Conservation (phyloP, 352 stramenopile species). For the Salisapilia sapeloensis region DNA sequence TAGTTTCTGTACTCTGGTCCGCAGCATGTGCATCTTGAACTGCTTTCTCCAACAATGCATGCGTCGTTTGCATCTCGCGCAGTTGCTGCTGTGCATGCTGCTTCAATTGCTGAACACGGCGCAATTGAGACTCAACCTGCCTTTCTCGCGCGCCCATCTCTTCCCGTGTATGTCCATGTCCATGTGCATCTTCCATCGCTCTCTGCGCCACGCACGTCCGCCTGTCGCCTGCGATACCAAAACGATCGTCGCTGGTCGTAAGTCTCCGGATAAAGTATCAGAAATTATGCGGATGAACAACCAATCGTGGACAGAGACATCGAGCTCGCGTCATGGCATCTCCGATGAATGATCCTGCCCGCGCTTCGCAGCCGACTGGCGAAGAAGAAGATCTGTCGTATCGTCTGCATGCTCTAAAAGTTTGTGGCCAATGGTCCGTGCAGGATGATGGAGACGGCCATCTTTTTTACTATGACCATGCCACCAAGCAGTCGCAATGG, state of each 20-base stretch:
- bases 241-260: too few relatives aligned
- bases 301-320: too few relatives aligned
- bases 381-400: slow-evolving; percentile 19
- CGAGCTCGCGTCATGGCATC: too few relatives aligned
- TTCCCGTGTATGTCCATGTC: not conserved
- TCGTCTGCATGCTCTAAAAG: slow-evolving; percentile 28
- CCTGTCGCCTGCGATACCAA: slow-evolving; percentile 1
- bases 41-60: slow-evolving; percentile 6
- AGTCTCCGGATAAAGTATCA: too few relatives aligned
- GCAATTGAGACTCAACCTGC: slow-evolving; percentile 25
- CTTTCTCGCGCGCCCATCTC: slow-evolving; percentile 1
- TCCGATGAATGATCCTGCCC: too few relatives aligned
- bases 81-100: slow-evolving; percentile 15
- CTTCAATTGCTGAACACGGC: slow-evolving; percentile 26
- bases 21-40: slow-evolving; percentile 19
- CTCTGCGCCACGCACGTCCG: not conserved
- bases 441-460: slow-evolving; percentile 54
- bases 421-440: slow-evolving; percentile 45
- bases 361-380: too few relatives aligned
- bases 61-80: slow-evolving; percentile 14
- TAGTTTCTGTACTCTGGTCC: slow-evolving; percentile 10
- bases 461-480: slow-evolving; percentile 62
- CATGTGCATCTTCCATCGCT: not conserved
- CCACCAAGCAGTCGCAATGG: slow-evolving; percentile 34
- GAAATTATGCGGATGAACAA: too few relatives aligned